These are phyloP conservation scores for Mycosphaerella sp. DNA, from an alignment of 2,329 filamentous ascomycete species.

Conservation along the genomic window DNA sequence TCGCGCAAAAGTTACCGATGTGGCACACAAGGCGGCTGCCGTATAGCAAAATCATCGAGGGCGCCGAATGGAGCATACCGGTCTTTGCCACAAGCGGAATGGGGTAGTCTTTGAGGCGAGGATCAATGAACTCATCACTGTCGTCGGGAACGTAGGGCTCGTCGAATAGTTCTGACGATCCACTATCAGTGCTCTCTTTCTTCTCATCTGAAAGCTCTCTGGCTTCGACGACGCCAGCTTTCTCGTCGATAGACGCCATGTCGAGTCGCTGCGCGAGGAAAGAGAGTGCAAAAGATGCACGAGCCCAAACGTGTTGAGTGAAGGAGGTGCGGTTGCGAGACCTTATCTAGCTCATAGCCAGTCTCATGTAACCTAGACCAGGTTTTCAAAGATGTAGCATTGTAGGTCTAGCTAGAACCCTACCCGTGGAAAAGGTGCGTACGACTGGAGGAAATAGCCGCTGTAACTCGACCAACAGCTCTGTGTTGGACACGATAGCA, in stretches of 20 bases:
- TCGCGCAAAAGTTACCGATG: too few relatives aligned
- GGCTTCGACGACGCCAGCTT: not conserved
- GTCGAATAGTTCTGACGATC: not conserved
- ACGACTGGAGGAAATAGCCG: too few relatives aligned
- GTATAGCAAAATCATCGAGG: not conserved
- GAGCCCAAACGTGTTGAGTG: not conserved
- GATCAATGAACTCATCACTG: conserved; percentile 14
- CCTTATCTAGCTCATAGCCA: not conserved
- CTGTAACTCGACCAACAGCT: too few relatives aligned
- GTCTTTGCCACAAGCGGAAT: conserved; percentile 10
- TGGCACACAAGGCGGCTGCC: not conserved
- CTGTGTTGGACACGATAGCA: too few relatives aligned
- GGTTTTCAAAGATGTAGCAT: too few relatives aligned
- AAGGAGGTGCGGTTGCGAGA: not conserved
- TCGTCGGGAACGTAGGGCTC: conserved; percentile 8
- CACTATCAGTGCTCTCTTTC: not conserved
- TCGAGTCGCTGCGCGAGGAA: not conserved
- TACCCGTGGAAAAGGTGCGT: too few relatives aligned
- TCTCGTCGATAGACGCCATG: not conserved
- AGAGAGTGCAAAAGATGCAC: not conserved
- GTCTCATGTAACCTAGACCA: too few relatives aligned
- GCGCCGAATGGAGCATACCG: not conserved
- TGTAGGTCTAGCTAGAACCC: too few relatives aligned
- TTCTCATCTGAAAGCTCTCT: not conserved
- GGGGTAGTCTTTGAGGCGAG: conserved; percentile 13